Percentiles rank a stretch among this genome's conserved stretches.
Conservation (phyloP, 139 green algal species). For the Zygnema cylindricum region DNA sequence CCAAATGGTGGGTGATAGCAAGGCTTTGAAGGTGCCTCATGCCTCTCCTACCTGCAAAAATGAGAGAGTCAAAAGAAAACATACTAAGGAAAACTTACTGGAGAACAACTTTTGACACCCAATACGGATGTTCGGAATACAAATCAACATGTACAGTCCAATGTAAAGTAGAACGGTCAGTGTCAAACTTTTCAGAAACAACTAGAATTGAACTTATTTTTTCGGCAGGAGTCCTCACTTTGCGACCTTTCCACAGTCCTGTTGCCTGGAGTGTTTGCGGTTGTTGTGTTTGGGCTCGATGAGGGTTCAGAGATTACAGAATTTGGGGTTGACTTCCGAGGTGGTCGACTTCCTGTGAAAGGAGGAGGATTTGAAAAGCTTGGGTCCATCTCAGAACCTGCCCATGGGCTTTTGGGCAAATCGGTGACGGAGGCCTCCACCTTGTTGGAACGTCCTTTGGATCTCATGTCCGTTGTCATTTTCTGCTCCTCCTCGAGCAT, state of each 20-base stretch:
- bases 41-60: too few species aligned
- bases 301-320: neutral
- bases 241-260: neutral
- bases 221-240: too few species aligned
- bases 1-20: neutral
- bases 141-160: too few species aligned
- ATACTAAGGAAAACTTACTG: too few species aligned
- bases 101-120: too few species aligned
- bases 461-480: neutral
- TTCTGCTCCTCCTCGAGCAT: constrained; percentile 10
- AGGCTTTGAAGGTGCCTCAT: neutral
- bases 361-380: neutral
- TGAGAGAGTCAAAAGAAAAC: too few species aligned
- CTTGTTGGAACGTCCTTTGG: neutral
- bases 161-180: too few species aligned
- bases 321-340: neutral
- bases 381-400: neutral
- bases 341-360: neutral
- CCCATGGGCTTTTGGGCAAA: constrained; percentile 7
- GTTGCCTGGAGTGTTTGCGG: neutral
- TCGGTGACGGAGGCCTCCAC: neutral
- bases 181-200: too few species aligned
- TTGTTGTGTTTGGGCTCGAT: neutral
- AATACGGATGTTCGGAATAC: too few species aligned
- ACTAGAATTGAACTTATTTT: too few species aligned